phyloP scores from a whole-genome alignment of 768 basidiomycete genomes.

The Rhodosporidiobolus sp. region DNA sequence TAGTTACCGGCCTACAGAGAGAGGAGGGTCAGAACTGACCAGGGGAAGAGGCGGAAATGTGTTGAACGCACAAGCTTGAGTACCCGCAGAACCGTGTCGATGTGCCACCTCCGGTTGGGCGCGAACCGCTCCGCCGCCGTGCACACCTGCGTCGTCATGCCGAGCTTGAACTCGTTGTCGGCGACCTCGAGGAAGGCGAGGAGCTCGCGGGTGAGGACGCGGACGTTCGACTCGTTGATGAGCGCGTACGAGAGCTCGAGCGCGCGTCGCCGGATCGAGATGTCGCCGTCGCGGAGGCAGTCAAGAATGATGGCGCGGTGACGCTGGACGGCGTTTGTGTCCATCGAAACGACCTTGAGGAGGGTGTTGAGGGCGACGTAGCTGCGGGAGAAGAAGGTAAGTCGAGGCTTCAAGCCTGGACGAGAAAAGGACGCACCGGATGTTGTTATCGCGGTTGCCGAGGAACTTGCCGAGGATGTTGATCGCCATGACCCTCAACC shows the following conservation, averaged over 20 bases:
- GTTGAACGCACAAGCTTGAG: constrained; percentile 80
- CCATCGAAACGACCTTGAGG: constrained; percentile 96
- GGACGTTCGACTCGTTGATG: constrained; percentile 90
- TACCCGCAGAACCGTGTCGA: constrained; percentile 90
- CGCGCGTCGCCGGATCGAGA: constrained; percentile 93
- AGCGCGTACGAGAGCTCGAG: constrained; percentile 95
- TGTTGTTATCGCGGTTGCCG: constrained; percentile 96
- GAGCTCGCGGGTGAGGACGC: constrained; percentile 84
- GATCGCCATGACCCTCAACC: constrained; percentile 97
- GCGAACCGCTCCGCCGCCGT: constrained; percentile 94
- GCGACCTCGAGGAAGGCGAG: constrained; percentile 96
- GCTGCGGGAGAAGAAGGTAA: constrained; percentile 51
- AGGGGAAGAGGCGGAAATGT: too few relatives aligned
- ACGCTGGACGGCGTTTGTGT: constrained; percentile 95
- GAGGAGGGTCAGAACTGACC: not conserved
- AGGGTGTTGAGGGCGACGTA: constrained; percentile 97
- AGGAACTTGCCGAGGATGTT: constrained; percentile 98
- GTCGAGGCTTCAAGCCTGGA: not conserved
- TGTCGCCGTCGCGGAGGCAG: constrained; percentile 97
- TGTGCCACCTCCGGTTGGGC: constrained; percentile 98
- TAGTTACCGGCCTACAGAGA: constrained; percentile 83
- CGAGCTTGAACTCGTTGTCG: constrained; percentile 97
- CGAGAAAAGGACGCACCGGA: constrained; percentile 62
- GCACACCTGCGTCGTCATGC: constrained; percentile 95
- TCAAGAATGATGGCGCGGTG: constrained; percentile 99